Evolutionary conservation across 2,329 filamentous ascomycete genomes (phyloP).

Genomic region (Trichoderma sp.): DNA sequence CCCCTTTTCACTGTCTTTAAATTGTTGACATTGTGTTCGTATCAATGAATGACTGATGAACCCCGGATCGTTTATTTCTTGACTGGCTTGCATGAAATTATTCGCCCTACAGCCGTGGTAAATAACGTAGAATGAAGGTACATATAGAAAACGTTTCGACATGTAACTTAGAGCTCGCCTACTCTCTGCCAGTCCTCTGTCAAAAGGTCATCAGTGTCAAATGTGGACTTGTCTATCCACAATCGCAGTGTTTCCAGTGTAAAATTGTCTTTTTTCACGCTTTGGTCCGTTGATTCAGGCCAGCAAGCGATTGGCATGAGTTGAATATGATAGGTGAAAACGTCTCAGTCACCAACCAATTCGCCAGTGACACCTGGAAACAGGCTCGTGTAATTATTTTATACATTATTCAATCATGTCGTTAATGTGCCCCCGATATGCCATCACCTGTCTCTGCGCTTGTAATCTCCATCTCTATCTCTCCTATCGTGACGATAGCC

Average conservation of each 20-base stretch:
- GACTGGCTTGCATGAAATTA: not conserved
- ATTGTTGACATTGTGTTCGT: not conserved
- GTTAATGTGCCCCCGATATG: not conserved
- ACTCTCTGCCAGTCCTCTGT: too few species aligned
- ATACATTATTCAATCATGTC: not conserved
- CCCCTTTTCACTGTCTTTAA: rapidly evolving
- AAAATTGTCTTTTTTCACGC: not conserved
- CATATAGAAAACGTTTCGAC: too few species aligned
- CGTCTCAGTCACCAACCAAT: not conserved
- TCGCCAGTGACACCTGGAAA: not conserved
- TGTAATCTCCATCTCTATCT: slow-evolving; percentile 24
- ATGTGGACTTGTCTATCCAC: not conserved
- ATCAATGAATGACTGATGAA: not conserved
- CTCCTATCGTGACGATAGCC: slow-evolving; percentile 35
- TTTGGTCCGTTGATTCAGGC: not conserved
- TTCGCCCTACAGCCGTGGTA: not conserved
- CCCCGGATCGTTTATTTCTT: too few species aligned
- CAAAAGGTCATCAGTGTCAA: not conserved
- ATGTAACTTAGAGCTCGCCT: too few species aligned
- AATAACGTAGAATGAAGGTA: not conserved
- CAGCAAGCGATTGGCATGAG: not conserved
- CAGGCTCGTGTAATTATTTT: not conserved
- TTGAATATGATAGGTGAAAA: not conserved
- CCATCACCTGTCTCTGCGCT: slow-evolving; percentile 52
- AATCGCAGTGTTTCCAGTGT: too few species aligned